Base-by-base conservation (phyloP, 805 yeast genomes). In the Saccharomyces eubayanus region DNA sequence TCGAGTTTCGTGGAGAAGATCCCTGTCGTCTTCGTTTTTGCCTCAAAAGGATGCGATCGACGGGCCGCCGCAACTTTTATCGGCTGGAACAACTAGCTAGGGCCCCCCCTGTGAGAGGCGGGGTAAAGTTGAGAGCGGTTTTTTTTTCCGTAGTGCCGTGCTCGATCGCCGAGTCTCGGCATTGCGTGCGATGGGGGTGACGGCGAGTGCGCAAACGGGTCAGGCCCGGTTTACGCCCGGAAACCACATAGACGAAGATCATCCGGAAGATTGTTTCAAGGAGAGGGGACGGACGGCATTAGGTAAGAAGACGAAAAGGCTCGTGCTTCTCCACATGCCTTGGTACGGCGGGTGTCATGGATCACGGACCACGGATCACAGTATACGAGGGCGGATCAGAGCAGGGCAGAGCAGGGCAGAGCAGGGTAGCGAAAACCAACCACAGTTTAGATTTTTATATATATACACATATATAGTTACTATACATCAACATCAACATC, bases 391-490 rank as follows among this genome's bases (percentile, higher is more conserved):
- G n/a, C n/a, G n/a, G n/a, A n/a, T n/a, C n/a, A n/a, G n/a, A n/a
- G n/a, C n/a, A n/a, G n/a, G n/a, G n/a, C n/a, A n/a, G n/a, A n/a
- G n/a, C n/a, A n/a, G n/a, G n/a, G n/a, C n/a, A 36, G 5, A 5
- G 24, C 24, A 24, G 24, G 24, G 24, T 24, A 24, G 24, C 24
- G 24, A 24, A 24, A 24, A 24, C 2, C 24, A 16, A 8, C 43
- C 43, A 36, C 43, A 6, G 43, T 9, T 16, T 16, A 16, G 43
- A 9, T 16, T 27, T 46, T 51, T 43, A 51, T 53, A 51, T 53
- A 28, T 28, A 30, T 47, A 52, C 47, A 41, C 47, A 47, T 46
- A 29, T 45, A 43, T 50, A 21, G 11, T 36, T 36, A 36, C 43
- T 36, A 36, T 36, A 36, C 43, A 36, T 36, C 43, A 47, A 47